phyloP scores from a whole-genome alignment of 2,329 filamentous ascomycete species.

The Ascochyta pisi region DNA sequence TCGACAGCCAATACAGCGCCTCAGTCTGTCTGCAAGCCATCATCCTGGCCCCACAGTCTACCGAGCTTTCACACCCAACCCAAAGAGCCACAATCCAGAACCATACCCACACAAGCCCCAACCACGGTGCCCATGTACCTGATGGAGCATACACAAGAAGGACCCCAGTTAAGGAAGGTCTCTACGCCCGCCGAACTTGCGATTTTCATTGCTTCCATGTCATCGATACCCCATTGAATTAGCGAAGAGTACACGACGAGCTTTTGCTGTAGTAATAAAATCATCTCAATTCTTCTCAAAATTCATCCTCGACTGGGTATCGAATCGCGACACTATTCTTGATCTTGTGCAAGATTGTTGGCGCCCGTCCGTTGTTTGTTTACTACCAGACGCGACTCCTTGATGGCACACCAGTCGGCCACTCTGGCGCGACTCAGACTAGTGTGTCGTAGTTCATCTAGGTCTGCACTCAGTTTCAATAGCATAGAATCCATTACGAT shows the following conservation, averaged over 20 bases:
- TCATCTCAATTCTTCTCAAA: not conserved
- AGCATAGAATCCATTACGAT: not conserved
- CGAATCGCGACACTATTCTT: not conserved
- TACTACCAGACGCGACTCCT: not conserved
- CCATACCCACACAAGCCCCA: slow-evolving; percentile 1
- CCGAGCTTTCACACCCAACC: not conserved
- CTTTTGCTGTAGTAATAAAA: not conserved
- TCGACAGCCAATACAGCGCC: not conserved
- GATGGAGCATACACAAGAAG: slow-evolving; percentile 7
- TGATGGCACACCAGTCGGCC: not conserved
- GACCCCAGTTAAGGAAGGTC: slow-evolving; percentile 8
- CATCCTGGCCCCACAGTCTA: not conserved
- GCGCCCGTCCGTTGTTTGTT: not conserved
- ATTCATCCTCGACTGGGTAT: not conserved
- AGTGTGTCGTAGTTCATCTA: not conserved
- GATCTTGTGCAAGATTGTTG: not conserved
- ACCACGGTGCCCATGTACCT: slow-evolving; percentile 13
- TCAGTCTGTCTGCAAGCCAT: not conserved
- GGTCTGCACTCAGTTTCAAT: not conserved
- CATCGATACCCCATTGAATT: slow-evolving; percentile 20
- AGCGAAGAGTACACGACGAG: not conserved
- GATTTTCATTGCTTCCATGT: slow-evolving; percentile 14
- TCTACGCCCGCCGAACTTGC: slow-evolving; percentile 17
- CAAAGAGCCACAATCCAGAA: not conserved
- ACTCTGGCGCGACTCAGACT: not conserved